Evolutionary conservation across 179 eudicot genomes (phyloP), one percentile per base, ranked within the genome.

Genomic region (Heliamphora pulchella): DNA sequence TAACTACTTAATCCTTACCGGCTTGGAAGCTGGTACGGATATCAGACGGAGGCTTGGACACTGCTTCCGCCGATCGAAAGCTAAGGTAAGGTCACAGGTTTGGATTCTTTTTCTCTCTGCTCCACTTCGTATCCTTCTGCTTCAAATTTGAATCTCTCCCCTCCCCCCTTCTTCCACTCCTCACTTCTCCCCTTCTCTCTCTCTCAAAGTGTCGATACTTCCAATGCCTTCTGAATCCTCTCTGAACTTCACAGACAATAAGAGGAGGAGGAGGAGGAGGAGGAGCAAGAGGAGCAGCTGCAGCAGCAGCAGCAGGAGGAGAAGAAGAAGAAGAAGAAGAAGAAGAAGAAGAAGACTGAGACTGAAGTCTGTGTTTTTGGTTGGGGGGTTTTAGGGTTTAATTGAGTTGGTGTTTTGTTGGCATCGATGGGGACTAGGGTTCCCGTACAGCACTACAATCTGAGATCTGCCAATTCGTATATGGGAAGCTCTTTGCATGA

Each of bases 341-440:
- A 77, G 80, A 68, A 8, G 13, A 59, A 57, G 14, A 31, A 59
- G 59, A 43, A 11, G 9, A 31, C 39, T 41, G 50, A 64, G 62
- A 44, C 8, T 47, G 51, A 43, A 43, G 74, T 13, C 54, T 31
- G 11, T n/a, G 70, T 5, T 65, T 50, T 10, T 41, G 47, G 46
- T 17, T 10, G 10, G n/a, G 55, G 62, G 69, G 62, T 0, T 43
- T 72, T 48, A 10, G 64, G n/a, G 8, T 54, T 70, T 47, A 1
- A 59, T 43, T 70, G 9, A 20, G 71, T 55, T 78, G 67, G 58
- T 20, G 50, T 61, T 65, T 69, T 75, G 53, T 54, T 39, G 51
- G 31, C 64, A 6, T 51, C 66, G 14, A 91, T 92, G 97, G 97
- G 87, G 76, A 77, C 84, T 86, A 89, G 91, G 89, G 91, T 91